These are phyloP conservation scores for Monilinia aucupariae DNA, from an alignment of 2,329 filamentous ascomycete genomes.

Conservation along the genomic window DNA sequence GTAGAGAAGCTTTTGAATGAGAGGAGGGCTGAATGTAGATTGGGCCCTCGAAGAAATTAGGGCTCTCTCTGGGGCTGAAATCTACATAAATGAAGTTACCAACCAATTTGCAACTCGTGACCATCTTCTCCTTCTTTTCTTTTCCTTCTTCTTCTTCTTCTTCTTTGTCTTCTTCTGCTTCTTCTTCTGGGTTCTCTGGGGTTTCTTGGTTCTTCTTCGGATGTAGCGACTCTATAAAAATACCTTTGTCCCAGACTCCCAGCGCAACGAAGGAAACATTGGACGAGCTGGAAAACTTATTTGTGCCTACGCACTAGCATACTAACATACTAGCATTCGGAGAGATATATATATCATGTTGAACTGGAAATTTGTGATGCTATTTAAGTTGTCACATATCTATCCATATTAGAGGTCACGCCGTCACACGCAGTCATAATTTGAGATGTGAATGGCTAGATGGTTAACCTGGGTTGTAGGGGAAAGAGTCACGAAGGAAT, in stretches of 20 bases:
- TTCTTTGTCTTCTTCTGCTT: no score
- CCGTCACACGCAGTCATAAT: not conserved
- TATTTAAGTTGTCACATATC: not conserved
- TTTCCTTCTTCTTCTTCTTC: no score
- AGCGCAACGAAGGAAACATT: not conserved
- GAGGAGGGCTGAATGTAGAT: no score
- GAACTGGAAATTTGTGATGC: conserved; percentile 4
- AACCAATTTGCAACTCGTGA: not conserved
- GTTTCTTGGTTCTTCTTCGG: no score
- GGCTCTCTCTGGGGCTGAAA: conserved; percentile 5
- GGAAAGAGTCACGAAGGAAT: not conserved
- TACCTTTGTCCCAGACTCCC: not conserved
- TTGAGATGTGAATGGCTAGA: conserved; percentile 2
- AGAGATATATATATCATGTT: not conserved
- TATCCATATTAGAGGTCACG: not conserved
- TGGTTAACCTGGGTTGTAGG: not conserved
- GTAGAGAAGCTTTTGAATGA: not conserved
- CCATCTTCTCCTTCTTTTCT: no score
- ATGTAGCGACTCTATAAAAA: not conserved
- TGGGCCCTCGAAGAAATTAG: not conserved
- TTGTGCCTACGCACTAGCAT: not conserved
- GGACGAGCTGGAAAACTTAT: conserved; percentile 4
- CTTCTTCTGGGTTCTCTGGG: no score
- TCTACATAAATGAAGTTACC: not conserved
- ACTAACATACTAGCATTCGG: no score